Conservation (phyloP, 257 asterid genomes). For the Eucommia ulmoides region DNA sequence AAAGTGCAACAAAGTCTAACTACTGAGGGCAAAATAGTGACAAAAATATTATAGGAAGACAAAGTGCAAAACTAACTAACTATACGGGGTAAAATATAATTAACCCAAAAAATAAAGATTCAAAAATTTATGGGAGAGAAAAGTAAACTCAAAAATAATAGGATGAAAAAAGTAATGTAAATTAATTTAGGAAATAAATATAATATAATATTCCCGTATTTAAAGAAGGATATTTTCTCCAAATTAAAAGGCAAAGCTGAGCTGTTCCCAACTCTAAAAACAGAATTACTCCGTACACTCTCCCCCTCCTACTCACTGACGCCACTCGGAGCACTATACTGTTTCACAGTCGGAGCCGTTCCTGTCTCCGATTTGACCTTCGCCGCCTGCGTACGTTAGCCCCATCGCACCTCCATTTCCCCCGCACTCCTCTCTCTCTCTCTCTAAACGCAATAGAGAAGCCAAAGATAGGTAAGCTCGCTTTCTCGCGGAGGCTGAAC, state of each 20-base stretch:
- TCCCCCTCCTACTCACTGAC: constrained; percentile 1
- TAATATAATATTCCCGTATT: too few relatives aligned
- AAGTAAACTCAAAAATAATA: too few relatives aligned
- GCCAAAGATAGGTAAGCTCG: background rate
- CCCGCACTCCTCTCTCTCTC: background rate
- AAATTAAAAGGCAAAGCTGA: constrained; percentile 22
- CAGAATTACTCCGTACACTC: constrained; percentile 18
- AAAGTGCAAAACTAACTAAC: too few relatives aligned
- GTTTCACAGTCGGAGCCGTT: background rate
- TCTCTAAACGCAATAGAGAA: background rate
- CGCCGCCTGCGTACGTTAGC: background rate
- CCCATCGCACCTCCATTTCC: background rate
- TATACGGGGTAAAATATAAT: too few relatives aligned
- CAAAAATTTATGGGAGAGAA: too few relatives aligned
- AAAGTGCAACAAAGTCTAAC: too few relatives aligned
- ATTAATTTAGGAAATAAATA: too few relatives aligned
- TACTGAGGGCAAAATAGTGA: too few relatives aligned
- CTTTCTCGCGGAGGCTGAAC: background rate
- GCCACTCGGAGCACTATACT: background rate
- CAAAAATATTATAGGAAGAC: too few relatives aligned
- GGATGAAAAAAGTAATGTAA: too few relatives aligned
- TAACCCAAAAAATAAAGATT: too few relatives aligned
- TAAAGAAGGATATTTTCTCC: too few relatives aligned
- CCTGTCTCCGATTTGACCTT: background rate
- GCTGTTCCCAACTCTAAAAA: constrained; percentile 42